Base-by-base conservation (phyloP, 2,329 filamentous ascomycete species). In the Pseudocercospora ulei region DNA sequence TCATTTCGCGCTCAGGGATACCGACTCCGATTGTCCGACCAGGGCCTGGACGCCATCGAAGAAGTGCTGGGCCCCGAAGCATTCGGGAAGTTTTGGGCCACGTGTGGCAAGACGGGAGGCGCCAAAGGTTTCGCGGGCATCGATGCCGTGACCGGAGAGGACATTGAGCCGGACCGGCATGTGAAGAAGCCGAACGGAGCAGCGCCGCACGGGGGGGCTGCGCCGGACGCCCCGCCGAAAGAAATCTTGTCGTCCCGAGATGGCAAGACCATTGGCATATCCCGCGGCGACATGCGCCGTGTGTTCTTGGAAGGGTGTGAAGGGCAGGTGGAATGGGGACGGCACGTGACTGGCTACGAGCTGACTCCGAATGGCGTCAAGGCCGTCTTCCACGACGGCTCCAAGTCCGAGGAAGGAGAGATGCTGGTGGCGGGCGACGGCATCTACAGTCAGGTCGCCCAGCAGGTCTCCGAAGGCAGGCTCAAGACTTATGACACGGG, bases 401-500 rank as follows among this genome's bases (percentile, higher is more conserved):
- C 65, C 7, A 72, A 66, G 50, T 76, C 72, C 0, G 62, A 67
- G 4, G 73, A 77, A 51, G 76, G 76, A 1, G 65, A 67, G 0
- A 62, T 80, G 65, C 61, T 79, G 6, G 54, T 80, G 6, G 76
- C 67, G 2, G 76, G 75, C 3, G 77, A 81, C 31, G 76, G 77
- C 7, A 70, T 79, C 25, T 71, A 73, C 50, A 78, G 75, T 5
- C 65, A 65, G 35, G 65, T 80, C 7, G 73, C 75, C 0, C 70
- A 66, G 49, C 75, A 80, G 57, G 60, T 79, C 3, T 75, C 72
- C 0, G 61, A 62, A 3, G 75, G 73, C 1, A 68, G 60, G 33
- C 55, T 79, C 29, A 78, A 76, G 55, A 69, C 75, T 3, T 80
- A 71, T 52, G 76, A 80, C 48, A 73, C 74, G 0, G 75, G 76